Base-by-base conservation (phyloP, 2,329 filamentous ascomycete genomes). In the Plenodomus biglobosus region DNA sequence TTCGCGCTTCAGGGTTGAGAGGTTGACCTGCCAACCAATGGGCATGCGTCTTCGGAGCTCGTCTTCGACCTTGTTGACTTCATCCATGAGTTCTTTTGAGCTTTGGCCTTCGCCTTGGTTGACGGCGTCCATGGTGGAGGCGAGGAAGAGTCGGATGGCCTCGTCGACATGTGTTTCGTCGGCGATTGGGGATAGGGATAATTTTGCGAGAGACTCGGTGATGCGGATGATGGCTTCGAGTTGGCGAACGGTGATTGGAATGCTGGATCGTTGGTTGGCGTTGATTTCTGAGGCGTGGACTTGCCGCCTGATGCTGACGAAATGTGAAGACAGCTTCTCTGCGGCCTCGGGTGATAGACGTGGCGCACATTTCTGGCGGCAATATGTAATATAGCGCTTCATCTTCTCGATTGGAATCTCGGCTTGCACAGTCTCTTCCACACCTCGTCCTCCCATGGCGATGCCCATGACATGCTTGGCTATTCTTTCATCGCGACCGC, bases 211-310 rank as follows among this genome's bases (percentile, higher is more conserved):
- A 0, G 94, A 91, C 71, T 99, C 94, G 2, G 92, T 95, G 66
- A 99, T 97, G 69, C 94, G 92, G 55, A 97, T 88, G 59, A 99
- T 95, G 64, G 92, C 92, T 74, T 99, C 94, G 5, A 99, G 83
- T 71, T 99, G 94, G 71, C 94, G 91, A 42, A 99, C 89, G 0
- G 94, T 99, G 72, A 99, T 99, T 42, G 94, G 94, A 63, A 99
- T 97, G 17, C 88, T 94, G 6, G 90, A 95, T 16, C 94, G 87
- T 35, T 88, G 82, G 71, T 96, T 95, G 55, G 92, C 87, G 65
- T 95, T 88, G 38, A 95, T 79, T 72, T 99, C 94, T 1, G 90
- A 86, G 19, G 90, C 87, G 71, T 96, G 92, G 6, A 99, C 91
- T 75, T 97, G 92, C 55, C 90, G 86, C 49, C 94, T 85, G 71